These are phyloP conservation scores for Teunomyces aglyptinius DNA, from an alignment of 805 yeast genomes.

Conservation along the genomic window DNA sequence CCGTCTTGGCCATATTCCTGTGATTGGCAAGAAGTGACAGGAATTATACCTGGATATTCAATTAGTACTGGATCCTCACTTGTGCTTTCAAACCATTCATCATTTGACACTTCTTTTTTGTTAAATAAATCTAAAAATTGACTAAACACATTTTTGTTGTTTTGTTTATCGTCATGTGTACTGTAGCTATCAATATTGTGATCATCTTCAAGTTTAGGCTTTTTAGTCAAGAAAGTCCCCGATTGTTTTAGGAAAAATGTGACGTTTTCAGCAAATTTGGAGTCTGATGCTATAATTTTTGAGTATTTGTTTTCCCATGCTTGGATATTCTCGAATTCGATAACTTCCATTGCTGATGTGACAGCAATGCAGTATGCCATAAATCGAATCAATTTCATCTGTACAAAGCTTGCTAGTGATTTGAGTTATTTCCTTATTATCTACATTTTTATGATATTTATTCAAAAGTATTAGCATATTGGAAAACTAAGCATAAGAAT, in stretches of 20 bases:
- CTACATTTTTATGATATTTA: neutral
- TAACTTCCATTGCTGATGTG: neutral
- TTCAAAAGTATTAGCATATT: neutral
- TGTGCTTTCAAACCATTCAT: constrained; percentile 9
- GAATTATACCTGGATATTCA: constrained; percentile 9
- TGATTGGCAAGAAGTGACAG: constrained; percentile 12
- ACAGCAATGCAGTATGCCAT: neutral
- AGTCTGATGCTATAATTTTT: neutral
- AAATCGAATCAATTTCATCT: no score
- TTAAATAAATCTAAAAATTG: neutral
- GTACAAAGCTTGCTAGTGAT: neutral
- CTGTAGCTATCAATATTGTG: neutral
- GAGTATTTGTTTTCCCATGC: constrained; percentile 1
- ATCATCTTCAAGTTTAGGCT: neutral
- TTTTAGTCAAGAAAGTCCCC: constrained; percentile 2
- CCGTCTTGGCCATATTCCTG: constrained; percentile 12
- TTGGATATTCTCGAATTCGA: neutral
- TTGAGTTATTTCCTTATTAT: neutral
- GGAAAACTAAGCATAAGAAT: neutral
- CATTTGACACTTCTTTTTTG: neutral
- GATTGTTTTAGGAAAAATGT: constrained; percentile 4
- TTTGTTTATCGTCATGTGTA: neutral
- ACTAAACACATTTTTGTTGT: neutral
- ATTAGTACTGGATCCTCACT: constrained; percentile 5
- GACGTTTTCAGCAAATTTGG: neutral